Percentiles rank a stretch among this genome's conserved stretches.
Conservation (phyloP, 2,329 filamentous ascomycete genomes). For the Alternaria dauci region DNA sequence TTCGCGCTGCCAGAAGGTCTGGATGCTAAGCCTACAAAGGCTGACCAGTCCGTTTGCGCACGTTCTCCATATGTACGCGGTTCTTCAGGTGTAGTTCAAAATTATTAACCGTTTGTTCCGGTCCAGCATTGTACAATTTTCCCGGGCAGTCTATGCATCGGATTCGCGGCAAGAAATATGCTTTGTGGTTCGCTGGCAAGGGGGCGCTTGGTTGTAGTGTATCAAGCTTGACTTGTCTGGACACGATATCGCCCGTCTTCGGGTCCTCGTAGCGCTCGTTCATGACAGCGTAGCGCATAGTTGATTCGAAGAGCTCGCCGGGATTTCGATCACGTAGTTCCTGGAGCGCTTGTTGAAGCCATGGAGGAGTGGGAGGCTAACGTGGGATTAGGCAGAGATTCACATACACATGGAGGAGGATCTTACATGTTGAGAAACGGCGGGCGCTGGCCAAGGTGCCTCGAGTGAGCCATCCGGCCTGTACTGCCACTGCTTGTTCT, state of each 20-base stretch:
- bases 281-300: slow-evolving; percentile 89
- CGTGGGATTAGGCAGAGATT: slow-evolving; percentile 22
- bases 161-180: slow-evolving; percentile 87
- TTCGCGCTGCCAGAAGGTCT: background rate
- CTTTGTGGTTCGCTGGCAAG: slow-evolving; percentile 71
- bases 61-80: slow-evolving; percentile 66
- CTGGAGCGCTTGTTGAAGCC: slow-evolving; percentile 79
- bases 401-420: background rate
- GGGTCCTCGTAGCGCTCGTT: slow-evolving; percentile 60
- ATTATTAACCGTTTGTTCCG: slow-evolving; percentile 83
- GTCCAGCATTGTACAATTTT: slow-evolving; percentile 91
- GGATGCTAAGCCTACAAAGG: slow-evolving; percentile 8
- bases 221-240: slow-evolving; percentile 63
- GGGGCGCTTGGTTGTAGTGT: slow-evolving; percentile 58
- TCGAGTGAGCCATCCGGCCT: slow-evolving; percentile 67
- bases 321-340: slow-evolving; percentile 75
- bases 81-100: slow-evolving; percentile 95
- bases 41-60: slow-evolving; percentile 44
- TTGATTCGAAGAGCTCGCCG: slow-evolving; percentile 83
- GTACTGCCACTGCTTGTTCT: slow-evolving; percentile 48
- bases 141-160: slow-evolving; percentile 91
- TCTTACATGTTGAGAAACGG: slow-evolving; percentile 71
- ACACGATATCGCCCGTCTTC: slow-evolving; percentile 64
- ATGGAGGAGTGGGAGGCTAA: slow-evolving; percentile 84
- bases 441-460: slow-evolving; percentile 66